Evolutionary conservation across 2,329 filamentous ascomycete species (phyloP), one percentile per base, ranked within the genome.

Genomic region (Aureobasidium zeae): DNA sequence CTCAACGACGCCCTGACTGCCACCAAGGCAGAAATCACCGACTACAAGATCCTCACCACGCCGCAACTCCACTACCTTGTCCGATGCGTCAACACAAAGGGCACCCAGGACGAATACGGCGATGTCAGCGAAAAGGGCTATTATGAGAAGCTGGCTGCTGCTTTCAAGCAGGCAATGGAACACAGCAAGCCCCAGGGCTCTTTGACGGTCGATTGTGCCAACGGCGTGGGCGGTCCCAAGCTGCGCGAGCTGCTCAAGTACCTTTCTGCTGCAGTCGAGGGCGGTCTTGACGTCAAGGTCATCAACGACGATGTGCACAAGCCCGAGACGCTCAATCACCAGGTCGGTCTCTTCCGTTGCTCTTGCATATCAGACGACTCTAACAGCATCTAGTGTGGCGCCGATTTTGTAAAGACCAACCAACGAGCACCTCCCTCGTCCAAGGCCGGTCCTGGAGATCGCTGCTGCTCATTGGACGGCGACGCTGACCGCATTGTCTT

Each of bases 1-100:
- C 76, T 96, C 37, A 75, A 80, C 47, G 83, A 86, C 57, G 86
- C 86, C 13, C 71, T 96, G 51, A 79, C 81, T 48, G 85, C 85
- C 39, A 81, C 83, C 34, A 75, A 76, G 45, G 78, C 82, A 44
- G 77, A 86, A 48, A 81, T 77, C 59, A 78, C 78, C 58, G 89
- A 96, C 70, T 89, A 81, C 69, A 91, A 89, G 65, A 81, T 88
- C 60, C 72, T 95, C 57, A 96, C 91, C 10, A 98, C 91, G 3
- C 91, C 91, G n/a, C 91, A 96, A 68, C 75, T 98, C 47, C 91
- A 98, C 70, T 98, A 98, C 66, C 73, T 96, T 51, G 89, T 89
- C 22, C 85, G 91, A 52, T 94, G 88, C 64, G 77, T 87, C 66
- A 98, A 98, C 68, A 96, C 89, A 1, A 76, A 91, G 56, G 85